Percentiles rank a stretch among this genome's conserved stretches.
Conservation (phyloP, 495 filamentous ascomycete genomes). For the Xylaria scruposa region DNA sequence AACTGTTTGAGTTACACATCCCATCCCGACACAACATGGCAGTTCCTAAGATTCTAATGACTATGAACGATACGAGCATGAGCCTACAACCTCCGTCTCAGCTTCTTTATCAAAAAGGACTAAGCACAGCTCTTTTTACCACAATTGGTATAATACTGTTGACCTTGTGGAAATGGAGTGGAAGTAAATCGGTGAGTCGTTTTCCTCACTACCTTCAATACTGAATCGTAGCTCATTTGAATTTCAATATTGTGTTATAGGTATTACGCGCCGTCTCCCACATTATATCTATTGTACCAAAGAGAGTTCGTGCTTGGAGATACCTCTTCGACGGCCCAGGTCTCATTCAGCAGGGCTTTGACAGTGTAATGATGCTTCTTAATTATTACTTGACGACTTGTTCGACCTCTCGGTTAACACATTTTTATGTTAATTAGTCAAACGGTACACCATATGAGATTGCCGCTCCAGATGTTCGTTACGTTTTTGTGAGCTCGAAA, state of each 20-base stretch:
- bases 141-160: no score
- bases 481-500: slow-evolving; percentile 35
- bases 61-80: no score
- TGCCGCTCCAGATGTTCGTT: slow-evolving; percentile 31
- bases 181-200: no score
- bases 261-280: background rate
- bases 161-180: no score
- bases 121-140: no score
- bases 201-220: no score
- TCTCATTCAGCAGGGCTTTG: slow-evolving; percentile 25
- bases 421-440: slow-evolving; percentile 20
- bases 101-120: no score
- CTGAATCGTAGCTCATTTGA: background rate
- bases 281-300: background rate
- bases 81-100: no score
- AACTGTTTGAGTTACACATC: no score
- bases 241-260: background rate
- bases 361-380: slow-evolving; percentile 2
- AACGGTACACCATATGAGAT: slow-evolving; percentile 34
- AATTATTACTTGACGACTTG: background rate
- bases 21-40: no score
- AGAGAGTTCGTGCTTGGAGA: background rate
- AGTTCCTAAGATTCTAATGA: no score
- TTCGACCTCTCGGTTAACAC: background rate
- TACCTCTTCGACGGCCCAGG: slow-evolving; percentile 26